A percentile compares a stretch with the other conserved stretches of the same genome.
phyloP scores from a whole-genome alignment of 1,284 basidiomycete genomes.

The Sparassis latifolia region DNA sequence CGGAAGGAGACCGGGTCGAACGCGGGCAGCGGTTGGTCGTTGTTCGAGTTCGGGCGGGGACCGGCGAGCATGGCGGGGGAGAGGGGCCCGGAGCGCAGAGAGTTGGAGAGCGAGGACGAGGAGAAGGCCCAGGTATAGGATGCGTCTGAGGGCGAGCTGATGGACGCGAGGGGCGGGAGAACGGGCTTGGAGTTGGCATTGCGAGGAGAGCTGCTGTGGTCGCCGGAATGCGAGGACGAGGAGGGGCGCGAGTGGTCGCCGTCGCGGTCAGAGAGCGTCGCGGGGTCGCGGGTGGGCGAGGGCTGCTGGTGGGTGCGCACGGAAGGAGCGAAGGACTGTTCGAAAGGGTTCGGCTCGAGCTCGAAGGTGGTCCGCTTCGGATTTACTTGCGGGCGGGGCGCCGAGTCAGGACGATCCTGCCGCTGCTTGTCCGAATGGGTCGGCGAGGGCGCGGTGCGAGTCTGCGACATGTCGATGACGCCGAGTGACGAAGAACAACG shows the following conservation, averaged over 20 bases:
- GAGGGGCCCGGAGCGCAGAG: slow-evolving; percentile 85
- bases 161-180: slow-evolving; percentile 81
- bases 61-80: slow-evolving; percentile 94
- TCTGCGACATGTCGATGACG: slow-evolving; percentile 1
- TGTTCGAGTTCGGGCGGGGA: slow-evolving; percentile 46
- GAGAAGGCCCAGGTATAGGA: slow-evolving; percentile 70
- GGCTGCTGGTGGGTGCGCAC: slow-evolving; percentile 36
- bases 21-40: slow-evolving; percentile 24
- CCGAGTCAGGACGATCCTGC: slow-evolving; percentile 3
- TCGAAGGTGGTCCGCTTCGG: slow-evolving; percentile 61
- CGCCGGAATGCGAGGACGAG: slow-evolving; percentile 8
- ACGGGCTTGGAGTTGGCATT: slow-evolving; percentile 43
- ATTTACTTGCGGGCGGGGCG: slow-evolving; percentile 5
- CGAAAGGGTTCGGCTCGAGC: slow-evolving; percentile 94
- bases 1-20: slow-evolving; percentile 80
- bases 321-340: slow-evolving; percentile 76
- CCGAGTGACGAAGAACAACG: background rate
- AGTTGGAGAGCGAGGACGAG: slow-evolving; percentile 55
- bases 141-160: slow-evolving; percentile 78
- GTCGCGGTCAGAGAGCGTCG: slow-evolving; percentile 28
- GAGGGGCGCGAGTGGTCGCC: slow-evolving; percentile 22
- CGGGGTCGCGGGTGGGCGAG: slow-evolving; percentile 30
- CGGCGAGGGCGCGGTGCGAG: slow-evolving; percentile 5
- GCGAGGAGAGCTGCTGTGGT: slow-evolving; percentile 24
- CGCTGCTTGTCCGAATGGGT: slow-evolving; percentile 2